phyloP scores from a whole-genome alignment of 495 filamentous ascomycete species.

The Annulohypoxylon maeteangense region DNA sequence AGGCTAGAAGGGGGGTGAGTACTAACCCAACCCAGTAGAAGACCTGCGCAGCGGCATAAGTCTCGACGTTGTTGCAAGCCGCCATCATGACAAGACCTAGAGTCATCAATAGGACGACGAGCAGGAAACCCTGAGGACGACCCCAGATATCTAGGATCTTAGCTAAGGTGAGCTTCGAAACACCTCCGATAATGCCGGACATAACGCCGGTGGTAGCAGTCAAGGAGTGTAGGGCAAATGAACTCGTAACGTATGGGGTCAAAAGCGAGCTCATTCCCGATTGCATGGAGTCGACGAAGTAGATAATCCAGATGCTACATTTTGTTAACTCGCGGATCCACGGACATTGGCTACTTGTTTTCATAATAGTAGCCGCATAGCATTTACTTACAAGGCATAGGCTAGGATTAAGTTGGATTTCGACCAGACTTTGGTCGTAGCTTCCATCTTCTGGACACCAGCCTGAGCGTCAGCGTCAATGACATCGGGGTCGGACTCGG shows the following conservation, averaged over 20 bases:
- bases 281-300: slow-evolving; percentile 62
- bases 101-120: slow-evolving; percentile 52
- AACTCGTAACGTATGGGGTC: slow-evolving; percentile 58
- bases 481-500: slow-evolving; percentile 48
- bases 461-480: slow-evolving; percentile 49
- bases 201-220: slow-evolving; percentile 60
- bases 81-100: slow-evolving; percentile 65
- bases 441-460: slow-evolving; percentile 62
- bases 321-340: slow-evolving; percentile 18
- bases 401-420: slow-evolving; percentile 53
- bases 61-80: slow-evolving; percentile 59
- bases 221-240: slow-evolving; percentile 58
- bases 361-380: neutral
- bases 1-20: no score
- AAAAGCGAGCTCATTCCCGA: slow-evolving; percentile 53
- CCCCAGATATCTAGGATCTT: slow-evolving; percentile 76
- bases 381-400: slow-evolving; percentile 52
- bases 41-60: slow-evolving; percentile 63
- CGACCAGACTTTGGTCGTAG: slow-evolving; percentile 60
- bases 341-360: neutral
- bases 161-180: slow-evolving; percentile 68
- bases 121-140: slow-evolving; percentile 59
- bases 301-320: slow-evolving; percentile 63
- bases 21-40: slow-evolving; percentile 63
- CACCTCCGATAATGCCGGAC: slow-evolving; percentile 68